Evolutionary conservation across 169 alveolate genomes (phyloP).

Genomic region (Plasmodium gaboni): DNA sequence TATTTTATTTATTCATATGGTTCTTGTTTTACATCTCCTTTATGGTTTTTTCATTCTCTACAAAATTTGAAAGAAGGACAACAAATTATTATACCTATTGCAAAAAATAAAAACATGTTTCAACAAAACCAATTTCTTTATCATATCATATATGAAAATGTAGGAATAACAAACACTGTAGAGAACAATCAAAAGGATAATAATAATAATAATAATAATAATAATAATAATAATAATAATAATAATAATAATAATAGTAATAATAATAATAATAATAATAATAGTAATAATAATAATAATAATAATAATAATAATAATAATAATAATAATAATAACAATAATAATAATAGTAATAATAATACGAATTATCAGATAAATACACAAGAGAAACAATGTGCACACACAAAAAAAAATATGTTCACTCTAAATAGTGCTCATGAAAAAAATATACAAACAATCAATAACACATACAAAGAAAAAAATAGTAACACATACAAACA

Average conservation of each 20-base stretch:
- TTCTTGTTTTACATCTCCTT: slow-evolving; percentile 59
- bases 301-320: not conserved
- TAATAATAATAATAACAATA: not conserved
- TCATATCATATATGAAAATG: slow-evolving; percentile 37
- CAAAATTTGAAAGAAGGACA: slow-evolving; percentile 69
- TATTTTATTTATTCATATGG: slow-evolving; percentile 73
- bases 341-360: not conserved
- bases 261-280: not conserved
- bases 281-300: not conserved
- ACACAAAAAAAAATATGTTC: not conserved
- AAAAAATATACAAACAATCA: not conserved
- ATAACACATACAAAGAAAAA: too few species aligned
- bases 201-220: not conserved
- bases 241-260: not conserved
- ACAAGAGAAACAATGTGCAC: not conserved
- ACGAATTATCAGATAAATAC: not conserved
- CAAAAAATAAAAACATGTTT: slow-evolving; percentile 47
- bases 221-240: not conserved
- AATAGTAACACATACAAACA: too few species aligned
- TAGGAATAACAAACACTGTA: not conserved
- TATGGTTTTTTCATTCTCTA: slow-evolving; percentile 69
- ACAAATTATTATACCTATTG: slow-evolving; percentile 66
- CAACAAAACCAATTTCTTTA: slow-evolving; percentile 34
- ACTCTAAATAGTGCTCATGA: not conserved
- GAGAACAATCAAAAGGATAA: not conserved